Percentiles rank a stretch among this genome's conserved stretches.
Evolutionary conservation across 208 protist species (phyloP).

Genomic region (Balamuthia mandrillaris): DNA sequence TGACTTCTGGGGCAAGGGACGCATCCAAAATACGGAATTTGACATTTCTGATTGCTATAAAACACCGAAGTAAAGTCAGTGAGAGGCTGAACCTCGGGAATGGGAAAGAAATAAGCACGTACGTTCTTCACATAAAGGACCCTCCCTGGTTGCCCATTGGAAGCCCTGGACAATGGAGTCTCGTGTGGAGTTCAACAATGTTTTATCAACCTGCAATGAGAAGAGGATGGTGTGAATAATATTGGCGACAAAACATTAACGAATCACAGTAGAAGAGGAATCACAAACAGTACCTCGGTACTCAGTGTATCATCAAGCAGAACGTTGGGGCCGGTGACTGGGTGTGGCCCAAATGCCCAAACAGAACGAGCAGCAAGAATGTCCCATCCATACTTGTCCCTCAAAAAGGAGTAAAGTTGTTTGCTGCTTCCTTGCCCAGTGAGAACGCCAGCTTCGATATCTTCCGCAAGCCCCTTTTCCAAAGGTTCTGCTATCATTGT

Average conservation of each 20-base stretch:
- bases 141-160: slow-evolving; percentile 86
- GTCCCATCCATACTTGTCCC: slow-evolving; percentile 90
- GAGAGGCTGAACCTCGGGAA: background rate
- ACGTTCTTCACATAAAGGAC: slow-evolving; percentile 95
- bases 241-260: too few species aligned
- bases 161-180: slow-evolving; percentile 83
- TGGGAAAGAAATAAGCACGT: slow-evolving; percentile 22
- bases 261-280: too few species aligned
- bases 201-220: slow-evolving; percentile 57
- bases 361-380: slow-evolving; percentile 87
- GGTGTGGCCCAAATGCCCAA: slow-evolving; percentile 85
- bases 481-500: slow-evolving; percentile 87
- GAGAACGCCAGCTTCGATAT: slow-evolving; percentile 74
- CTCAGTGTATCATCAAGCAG: slow-evolving; percentile 95
- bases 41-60: slow-evolving; percentile 81
- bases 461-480: slow-evolving; percentile 78
- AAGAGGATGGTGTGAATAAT: too few species aligned
- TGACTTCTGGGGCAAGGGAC: slow-evolving; percentile 66
- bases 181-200: slow-evolving; percentile 53
- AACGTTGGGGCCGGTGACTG: slow-evolving; percentile 85
- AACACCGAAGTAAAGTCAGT: background rate
- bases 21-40: slow-evolving; percentile 83
- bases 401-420: slow-evolving; percentile 64
- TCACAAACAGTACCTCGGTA: slow-evolving; percentile 60
- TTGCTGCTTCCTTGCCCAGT: slow-evolving; percentile 48